Conservation (phyloP, 257 asterid species). For the Capsicum pubescens region DNA sequence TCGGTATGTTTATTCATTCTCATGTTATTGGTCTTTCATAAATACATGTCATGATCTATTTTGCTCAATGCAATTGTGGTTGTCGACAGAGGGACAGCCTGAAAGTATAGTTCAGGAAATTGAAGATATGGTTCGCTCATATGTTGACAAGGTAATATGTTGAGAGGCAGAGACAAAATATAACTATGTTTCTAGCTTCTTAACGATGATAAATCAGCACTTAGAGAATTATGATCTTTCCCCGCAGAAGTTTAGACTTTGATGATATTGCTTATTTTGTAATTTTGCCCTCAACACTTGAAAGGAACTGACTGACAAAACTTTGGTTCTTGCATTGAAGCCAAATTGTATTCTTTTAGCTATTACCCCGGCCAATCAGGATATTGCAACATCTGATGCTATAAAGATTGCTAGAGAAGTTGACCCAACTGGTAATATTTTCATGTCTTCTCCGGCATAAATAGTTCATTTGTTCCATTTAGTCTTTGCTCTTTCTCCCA, state of each 20-base stretch:
- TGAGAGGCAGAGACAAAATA: conserved; percentile 11
- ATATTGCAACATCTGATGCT: conserved; percentile 59
- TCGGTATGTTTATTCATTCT: conserved; percentile 45
- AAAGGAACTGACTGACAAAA: conserved; percentile 13
- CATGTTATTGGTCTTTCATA: background rate
- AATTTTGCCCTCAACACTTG: background rate
- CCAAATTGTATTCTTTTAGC: conserved; percentile 55
- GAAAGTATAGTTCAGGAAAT: conserved; percentile 51
- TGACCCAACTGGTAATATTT: conserved; percentile 49
- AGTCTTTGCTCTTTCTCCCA: background rate
- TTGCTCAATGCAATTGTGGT: background rate
- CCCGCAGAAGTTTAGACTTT: background rate
- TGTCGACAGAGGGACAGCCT: conserved; percentile 53
- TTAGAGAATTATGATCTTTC: conserved; percentile 19
- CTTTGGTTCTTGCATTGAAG: conserved; percentile 38
- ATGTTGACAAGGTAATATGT: conserved; percentile 47
- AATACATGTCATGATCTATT: background rate
- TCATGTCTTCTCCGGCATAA: conserved; percentile 8
- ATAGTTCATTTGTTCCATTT: background rate
- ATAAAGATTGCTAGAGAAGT: conserved; percentile 56
- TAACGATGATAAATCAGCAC: background rate
- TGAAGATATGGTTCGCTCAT: conserved; percentile 54
- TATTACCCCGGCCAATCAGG: conserved; percentile 62
- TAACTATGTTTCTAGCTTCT: conserved; percentile 20
- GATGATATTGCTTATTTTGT: conserved; percentile 6